Conservation (phyloP, 202 grass and related monocot genomes). For the Elaeis oleifera region DNA sequence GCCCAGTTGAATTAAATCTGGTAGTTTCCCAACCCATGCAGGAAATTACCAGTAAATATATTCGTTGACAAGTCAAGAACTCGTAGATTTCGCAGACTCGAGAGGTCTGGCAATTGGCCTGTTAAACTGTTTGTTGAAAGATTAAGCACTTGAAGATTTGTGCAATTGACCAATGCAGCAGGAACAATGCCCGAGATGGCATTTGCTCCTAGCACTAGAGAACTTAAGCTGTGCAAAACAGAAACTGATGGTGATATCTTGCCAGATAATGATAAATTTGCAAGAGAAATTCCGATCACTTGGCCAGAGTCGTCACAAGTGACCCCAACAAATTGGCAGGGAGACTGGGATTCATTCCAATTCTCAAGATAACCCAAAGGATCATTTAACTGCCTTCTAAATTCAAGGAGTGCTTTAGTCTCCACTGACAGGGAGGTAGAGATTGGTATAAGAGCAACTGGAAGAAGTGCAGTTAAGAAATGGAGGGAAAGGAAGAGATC, state of each 20-base stretch:
- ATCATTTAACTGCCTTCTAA: conserved; percentile 61
- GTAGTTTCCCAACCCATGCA: conserved; percentile 48
- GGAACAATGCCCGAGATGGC: conserved; percentile 62
- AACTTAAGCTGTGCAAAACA: conserved; percentile 40
- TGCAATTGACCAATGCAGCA: conserved; percentile 47
- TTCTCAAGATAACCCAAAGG: conserved; percentile 51
- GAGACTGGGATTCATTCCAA: conserved; percentile 51
- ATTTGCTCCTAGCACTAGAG: conserved; percentile 62
- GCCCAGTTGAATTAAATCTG: conserved; percentile 46
- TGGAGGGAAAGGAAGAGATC: conserved; percentile 32
- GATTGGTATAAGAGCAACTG: conserved; percentile 23
- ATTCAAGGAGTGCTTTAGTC: conserved; percentile 46
- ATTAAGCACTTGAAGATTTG: conserved; percentile 69
- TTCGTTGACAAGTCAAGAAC: conserved; percentile 90
- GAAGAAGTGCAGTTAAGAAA: conserved; percentile 35
- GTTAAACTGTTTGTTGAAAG: conserved; percentile 62
- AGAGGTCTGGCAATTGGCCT: conserved; percentile 70
- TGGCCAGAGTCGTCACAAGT: conserved; percentile 44
- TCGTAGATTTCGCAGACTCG: conserved; percentile 44
- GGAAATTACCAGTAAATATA: conserved; percentile 55
- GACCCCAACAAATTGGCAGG: conserved; percentile 67
- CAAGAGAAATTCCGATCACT: conserved; percentile 60
- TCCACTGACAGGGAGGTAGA: conserved; percentile 41
- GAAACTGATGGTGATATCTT: conserved; percentile 67
- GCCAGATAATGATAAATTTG: conserved; percentile 65